Conservation (phyloP, 169 alveolate species). For the Fabrea salina region DNA sequence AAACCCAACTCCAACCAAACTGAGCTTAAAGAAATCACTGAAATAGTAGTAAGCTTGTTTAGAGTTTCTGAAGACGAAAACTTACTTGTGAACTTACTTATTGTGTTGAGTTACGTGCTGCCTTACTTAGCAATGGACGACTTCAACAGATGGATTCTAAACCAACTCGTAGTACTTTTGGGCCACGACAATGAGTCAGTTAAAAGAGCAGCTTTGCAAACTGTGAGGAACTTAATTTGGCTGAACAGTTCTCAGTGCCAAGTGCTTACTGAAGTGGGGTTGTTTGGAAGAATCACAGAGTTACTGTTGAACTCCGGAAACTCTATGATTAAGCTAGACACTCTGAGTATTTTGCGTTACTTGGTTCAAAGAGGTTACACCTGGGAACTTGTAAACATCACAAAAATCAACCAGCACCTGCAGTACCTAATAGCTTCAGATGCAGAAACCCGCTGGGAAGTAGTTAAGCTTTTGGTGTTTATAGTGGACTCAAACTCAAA, state of each 20-base stretch:
- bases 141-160: background rate
- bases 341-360: background rate
- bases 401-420: background rate
- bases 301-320: background rate
- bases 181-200: background rate
- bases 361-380: slow-evolving; percentile 2
- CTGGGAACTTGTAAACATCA: background rate
- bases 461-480: background rate
- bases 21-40: background rate
- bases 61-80: background rate
- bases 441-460: background rate
- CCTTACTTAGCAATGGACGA: background rate
- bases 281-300: background rate
- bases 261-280: background rate
- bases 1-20: background rate
- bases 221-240: background rate
- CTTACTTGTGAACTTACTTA: background rate
- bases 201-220: slow-evolving; percentile 6
- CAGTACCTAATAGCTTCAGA: background rate
- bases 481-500: background rate
- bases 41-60: background rate
- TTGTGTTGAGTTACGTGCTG: background rate
- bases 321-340: background rate
- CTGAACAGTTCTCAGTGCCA: background rate
- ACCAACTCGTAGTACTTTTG: background rate